phyloP scores from a whole-genome alignment of 768 basidiomycete species.

The Nevesoporus exiguus region DNA sequence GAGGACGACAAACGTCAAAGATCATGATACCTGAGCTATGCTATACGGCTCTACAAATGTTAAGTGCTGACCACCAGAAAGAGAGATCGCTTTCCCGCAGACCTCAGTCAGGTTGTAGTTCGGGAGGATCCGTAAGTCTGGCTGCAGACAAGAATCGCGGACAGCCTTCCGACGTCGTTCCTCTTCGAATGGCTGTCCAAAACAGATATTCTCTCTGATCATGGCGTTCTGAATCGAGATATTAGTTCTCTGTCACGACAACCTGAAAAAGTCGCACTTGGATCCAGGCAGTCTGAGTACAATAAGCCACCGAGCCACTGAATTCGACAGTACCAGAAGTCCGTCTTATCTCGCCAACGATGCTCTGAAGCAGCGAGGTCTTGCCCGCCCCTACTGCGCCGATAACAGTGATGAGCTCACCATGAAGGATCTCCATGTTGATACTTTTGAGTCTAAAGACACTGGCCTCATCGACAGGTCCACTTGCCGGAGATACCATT shows the following conservation, averaged over 20 bases:
- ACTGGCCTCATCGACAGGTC: conserved; percentile 34
- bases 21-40: conserved; percentile 83
- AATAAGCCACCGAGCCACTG: conserved; percentile 76
- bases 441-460: conserved; percentile 68
- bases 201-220: conserved; percentile 85
- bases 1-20: conserved; percentile 52
- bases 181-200: conserved; percentile 80
- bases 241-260: neutral
- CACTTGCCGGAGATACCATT: conserved; percentile 25
- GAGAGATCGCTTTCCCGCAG: conserved; percentile 82
- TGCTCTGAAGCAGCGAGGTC: conserved; percentile 65
- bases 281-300: conserved; percentile 89
- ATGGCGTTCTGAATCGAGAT: conserved; percentile 59
- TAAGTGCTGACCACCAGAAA: conserved; percentile 82
- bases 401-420: too few species aligned
- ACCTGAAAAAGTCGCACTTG: conserved; percentile 42
- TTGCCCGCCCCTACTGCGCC: conserved; percentile 55
- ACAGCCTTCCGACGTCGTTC: conserved; percentile 80
- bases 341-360: conserved; percentile 82
- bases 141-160: conserved; percentile 70
- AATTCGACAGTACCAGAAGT: conserved; percentile 64
- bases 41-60: conserved; percentile 85
- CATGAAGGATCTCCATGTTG: conserved; percentile 55
- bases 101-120: conserved; percentile 83
- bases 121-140: conserved; percentile 74